Conservation (phyloP, 805 yeast species). For the Schizosaccharomyces lindneri region DNA sequence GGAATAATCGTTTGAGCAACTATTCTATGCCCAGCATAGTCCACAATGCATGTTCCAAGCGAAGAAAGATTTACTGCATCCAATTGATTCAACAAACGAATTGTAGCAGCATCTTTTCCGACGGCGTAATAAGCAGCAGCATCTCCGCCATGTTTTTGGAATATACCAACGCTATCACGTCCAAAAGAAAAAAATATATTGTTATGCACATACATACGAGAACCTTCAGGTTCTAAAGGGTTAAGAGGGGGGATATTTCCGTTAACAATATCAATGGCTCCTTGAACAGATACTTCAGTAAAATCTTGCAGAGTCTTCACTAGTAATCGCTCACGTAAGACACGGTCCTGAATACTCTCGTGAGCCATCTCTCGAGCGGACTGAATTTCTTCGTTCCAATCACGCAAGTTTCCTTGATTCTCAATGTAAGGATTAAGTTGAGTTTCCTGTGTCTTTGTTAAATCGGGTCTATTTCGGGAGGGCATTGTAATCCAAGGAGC, state of each 20-base stretch:
- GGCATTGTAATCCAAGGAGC: conserved; percentile 49
- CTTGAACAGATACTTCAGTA: conserved; percentile 46
- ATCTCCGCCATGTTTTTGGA: conserved; percentile 45
- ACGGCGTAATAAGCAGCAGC: conserved; percentile 67
- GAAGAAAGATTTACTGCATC: conserved; percentile 41
- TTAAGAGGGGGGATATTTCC: conserved; percentile 60
- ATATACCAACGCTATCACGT: conserved; percentile 41
- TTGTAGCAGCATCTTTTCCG: conserved; percentile 52
- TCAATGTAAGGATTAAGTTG: conserved; percentile 13
- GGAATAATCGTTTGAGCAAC: conserved; percentile 92
- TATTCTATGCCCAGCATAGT: conserved; percentile 68
- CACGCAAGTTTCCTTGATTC: conserved; percentile 26
- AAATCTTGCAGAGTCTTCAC: conserved; percentile 54
- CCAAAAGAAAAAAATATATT: conserved; percentile 74
- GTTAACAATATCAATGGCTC: conserved; percentile 50
- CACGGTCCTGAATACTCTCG: conserved; percentile 33
- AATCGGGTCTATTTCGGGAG: conserved; percentile 24
- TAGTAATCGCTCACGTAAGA: conserved; percentile 50
- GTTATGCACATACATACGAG: conserved; percentile 49
- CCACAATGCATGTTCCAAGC: conserved; percentile 64
- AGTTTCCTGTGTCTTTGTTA: conserved; percentile 33
- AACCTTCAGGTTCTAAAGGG: conserved; percentile 38
- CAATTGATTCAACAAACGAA: conserved; percentile 40
- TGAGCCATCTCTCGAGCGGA: conserved; percentile 45
- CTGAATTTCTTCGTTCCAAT: conserved; percentile 85